These are phyloP conservation scores for Malassezia sympodialis DNA, from an alignment of 1,284 basidiomycete genomes.

Conservation along the genomic window DNA sequence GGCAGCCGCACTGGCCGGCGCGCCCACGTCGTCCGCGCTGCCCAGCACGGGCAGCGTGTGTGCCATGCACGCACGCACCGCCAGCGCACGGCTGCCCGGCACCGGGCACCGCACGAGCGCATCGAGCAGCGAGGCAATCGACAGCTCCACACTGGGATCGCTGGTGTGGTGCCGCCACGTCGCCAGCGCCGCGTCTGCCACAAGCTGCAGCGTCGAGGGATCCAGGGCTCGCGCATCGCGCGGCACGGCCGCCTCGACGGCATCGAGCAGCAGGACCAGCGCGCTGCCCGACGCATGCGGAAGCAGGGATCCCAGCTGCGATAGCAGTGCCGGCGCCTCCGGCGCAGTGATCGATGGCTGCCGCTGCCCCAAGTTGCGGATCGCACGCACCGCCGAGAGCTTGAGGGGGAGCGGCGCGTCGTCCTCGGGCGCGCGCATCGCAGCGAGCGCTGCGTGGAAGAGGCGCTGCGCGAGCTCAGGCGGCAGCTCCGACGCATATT, in stretches of 20 bases:
- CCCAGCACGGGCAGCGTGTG: conserved; percentile 41
- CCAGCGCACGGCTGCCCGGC: conserved; percentile 63
- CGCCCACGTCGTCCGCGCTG: conserved; percentile 19
- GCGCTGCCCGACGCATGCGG: conserved; percentile 72
- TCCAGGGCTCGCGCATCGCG: conserved; percentile 38
- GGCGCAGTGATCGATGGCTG: conserved; percentile 55
- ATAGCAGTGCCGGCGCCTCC: conserved; percentile 65
- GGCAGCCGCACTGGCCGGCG: conserved; percentile 58
- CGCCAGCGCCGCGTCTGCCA: conserved; percentile 56
- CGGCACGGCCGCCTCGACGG: conserved; percentile 63
- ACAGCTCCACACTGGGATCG: conserved; percentile 58
- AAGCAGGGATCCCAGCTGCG: conserved; percentile 73
- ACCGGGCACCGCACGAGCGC: conserved; percentile 53
- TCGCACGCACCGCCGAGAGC: conserved; percentile 64
- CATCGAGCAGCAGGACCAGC: conserved; percentile 78
- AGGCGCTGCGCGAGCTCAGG: conserved; percentile 57
- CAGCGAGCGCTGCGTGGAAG: conserved; percentile 70
- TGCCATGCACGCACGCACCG: conserved; percentile 58
- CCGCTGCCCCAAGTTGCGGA: conserved; percentile 52
- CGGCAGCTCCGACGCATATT: conserved; percentile 68
- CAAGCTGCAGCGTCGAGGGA: conserved; percentile 18
- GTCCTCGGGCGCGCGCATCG: conserved; percentile 58
- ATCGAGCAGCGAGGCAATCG: conserved; percentile 66
- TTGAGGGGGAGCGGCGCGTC: conserved; percentile 72
- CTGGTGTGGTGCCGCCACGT: conserved; percentile 57